Percentiles rank a stretch among this genome's conserved stretches.
Evolutionary conservation across 805 yeast genomes (phyloP).

Genomic region (Maudiozyma barnettii): DNA sequence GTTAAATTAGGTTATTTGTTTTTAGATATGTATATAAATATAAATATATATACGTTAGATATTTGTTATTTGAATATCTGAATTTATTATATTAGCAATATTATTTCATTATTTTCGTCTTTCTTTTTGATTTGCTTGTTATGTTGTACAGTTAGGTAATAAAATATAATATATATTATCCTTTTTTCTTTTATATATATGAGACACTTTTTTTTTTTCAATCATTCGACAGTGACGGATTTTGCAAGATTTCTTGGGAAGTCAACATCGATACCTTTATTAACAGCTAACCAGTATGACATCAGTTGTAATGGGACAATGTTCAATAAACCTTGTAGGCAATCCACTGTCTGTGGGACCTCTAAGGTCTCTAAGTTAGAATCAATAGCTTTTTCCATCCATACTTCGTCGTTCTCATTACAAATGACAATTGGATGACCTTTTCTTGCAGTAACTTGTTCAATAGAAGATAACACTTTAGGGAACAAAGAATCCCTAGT

Average conservation of each 20-base stretch:
- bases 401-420: constrained; percentile 66
- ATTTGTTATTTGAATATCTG: no score
- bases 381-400: constrained; percentile 34
- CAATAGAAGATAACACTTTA: constrained; percentile 88
- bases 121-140: no score
- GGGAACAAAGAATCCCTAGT: constrained; percentile 95
- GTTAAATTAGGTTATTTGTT: no score
- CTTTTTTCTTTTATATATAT: no score
- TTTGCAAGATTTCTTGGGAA: constrained; percentile 98
- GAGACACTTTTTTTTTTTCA: neutral
- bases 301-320: constrained; percentile 91
- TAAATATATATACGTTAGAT: no score
- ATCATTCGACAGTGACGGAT: constrained; percentile 88
- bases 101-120: no score
- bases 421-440: constrained; percentile 94
- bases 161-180: no score
- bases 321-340: constrained; percentile 92
- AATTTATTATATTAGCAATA: no score
- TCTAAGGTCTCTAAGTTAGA: constrained; percentile 60
- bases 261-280: constrained; percentile 93
- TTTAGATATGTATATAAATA: no score
- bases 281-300: constrained; percentile 94
- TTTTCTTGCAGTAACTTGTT: constrained; percentile 93
- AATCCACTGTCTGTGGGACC: constrained; percentile 93
- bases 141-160: no score